Evolutionary conservation across 805 yeast genomes (phyloP).

Genomic region (Lipomyces oligophaga): DNA sequence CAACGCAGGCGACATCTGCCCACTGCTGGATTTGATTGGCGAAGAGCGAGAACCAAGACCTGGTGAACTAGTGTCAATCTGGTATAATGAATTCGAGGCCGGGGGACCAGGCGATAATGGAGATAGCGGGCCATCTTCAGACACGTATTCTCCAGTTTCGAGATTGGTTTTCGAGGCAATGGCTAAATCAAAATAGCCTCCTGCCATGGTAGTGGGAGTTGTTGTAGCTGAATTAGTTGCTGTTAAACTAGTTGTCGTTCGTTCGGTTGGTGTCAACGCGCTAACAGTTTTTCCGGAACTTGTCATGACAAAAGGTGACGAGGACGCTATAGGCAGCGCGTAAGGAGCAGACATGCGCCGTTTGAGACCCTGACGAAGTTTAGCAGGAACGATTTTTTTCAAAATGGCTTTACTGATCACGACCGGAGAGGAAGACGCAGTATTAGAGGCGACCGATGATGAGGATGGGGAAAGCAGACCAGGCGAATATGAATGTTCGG

Average conservation of each 20-base stretch:
- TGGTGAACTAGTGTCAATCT: background rate
- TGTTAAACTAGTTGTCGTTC: conserved; percentile 6
- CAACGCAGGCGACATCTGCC: no score
- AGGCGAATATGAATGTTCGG: background rate
- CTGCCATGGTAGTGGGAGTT: no score
- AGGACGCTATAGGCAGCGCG: background rate
- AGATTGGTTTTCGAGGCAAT: conserved; percentile 21
- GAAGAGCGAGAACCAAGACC: no score
- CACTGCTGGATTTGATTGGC: no score
- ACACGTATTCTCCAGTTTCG: conserved; percentile 10
- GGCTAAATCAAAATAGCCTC: conserved; percentile 21
- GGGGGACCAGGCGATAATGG: background rate
- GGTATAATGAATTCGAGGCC: background rate
- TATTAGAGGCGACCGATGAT: background rate
- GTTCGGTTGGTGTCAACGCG: background rate
- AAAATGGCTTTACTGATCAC: conserved; percentile 17
- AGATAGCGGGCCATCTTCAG: no score
- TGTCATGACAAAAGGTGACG: conserved; percentile 5
- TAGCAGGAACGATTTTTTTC: conserved; percentile 24
- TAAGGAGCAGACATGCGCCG: conserved; percentile 26
- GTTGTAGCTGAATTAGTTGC: no score
- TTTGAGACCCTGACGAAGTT: conserved; percentile 15
- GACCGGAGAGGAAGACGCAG: conserved; percentile 13
- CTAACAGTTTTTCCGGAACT: conserved; percentile 4
- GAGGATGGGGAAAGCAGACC: background rate